These are phyloP conservation scores for Phytophthora pistaciae DNA, from an alignment of 352 stramenopile species.

Conservation along the genomic window DNA sequence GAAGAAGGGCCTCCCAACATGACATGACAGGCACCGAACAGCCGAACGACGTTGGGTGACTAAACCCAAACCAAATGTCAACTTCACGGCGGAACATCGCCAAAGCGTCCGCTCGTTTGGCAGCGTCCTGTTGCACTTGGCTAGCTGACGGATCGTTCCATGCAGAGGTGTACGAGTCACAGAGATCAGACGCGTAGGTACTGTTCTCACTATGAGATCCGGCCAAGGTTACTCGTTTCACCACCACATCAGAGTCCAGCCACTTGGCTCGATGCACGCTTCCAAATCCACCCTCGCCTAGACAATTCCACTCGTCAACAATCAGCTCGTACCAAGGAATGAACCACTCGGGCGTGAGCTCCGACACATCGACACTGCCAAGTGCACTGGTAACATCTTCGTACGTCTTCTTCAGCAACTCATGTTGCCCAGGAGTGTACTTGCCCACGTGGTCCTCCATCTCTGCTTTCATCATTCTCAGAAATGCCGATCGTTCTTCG, in stretches of 20 bases:
- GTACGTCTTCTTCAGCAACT: slow-evolving; percentile 1
- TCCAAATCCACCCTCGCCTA: neutral
- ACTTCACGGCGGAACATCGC: slow-evolving; percentile 16
- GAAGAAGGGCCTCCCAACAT: slow-evolving; percentile 21
- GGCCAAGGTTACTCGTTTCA: neutral
- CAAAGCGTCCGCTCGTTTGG: neutral
- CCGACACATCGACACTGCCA: neutral
- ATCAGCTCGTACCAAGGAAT: neutral
- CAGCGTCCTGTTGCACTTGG: neutral
- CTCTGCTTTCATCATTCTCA: neutral
- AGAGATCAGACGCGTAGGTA: neutral
- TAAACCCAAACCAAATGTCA: slow-evolving; percentile 24
- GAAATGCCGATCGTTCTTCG: slow-evolving; percentile 6
- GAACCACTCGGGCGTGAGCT: neutral
- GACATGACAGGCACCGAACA: slow-evolving; percentile 22
- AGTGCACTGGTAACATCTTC: neutral
- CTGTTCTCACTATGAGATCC: neutral
- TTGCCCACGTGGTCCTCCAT: neutral
- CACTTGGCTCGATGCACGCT: neutral
- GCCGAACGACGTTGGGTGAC: slow-evolving; percentile 18
- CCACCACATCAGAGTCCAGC: neutral
- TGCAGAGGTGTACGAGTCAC: neutral
- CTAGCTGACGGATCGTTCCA: neutral
- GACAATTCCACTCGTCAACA: neutral
- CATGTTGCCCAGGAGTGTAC: slow-evolving; percentile 4